Conservation (phyloP, 2,329 filamentous ascomycete genomes). For the Pseudogymnoascus sp. region DNA sequence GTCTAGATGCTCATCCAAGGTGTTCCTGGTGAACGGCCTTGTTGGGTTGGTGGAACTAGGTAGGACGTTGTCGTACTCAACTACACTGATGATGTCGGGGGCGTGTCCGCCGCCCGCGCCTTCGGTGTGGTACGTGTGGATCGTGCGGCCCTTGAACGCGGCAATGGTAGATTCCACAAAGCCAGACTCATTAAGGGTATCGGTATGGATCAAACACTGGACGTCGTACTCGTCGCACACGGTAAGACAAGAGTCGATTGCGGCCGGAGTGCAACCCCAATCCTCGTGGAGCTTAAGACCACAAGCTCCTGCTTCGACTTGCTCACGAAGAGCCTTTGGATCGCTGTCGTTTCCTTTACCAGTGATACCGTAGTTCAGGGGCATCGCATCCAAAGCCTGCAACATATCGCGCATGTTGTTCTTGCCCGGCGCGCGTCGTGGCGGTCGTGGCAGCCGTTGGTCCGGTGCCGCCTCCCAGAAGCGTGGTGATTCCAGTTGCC, state of each 20-base stretch:
- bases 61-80: slow-evolving; percentile 81
- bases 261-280: slow-evolving; percentile 86
- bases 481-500: slow-evolving; percentile 79
- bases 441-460: slow-evolving; percentile 89
- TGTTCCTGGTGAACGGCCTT: slow-evolving; percentile 83
- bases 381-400: slow-evolving; percentile 73
- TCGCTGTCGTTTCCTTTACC: slow-evolving; percentile 88
- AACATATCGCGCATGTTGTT: slow-evolving; percentile 84
- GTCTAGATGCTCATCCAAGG: slow-evolving; percentile 90
- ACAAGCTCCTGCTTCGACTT: slow-evolving; percentile 75
- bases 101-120: slow-evolving; percentile 92
- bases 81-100: slow-evolving; percentile 90
- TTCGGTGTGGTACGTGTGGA: slow-evolving; percentile 96
- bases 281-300: slow-evolving; percentile 95
- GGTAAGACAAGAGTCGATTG: slow-evolving; percentile 77
- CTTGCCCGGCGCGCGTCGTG: slow-evolving; percentile 84
- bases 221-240: slow-evolving; percentile 90
- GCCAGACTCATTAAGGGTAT: slow-evolving; percentile 94
- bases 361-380: slow-evolving; percentile 84
- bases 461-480: slow-evolving; percentile 85
- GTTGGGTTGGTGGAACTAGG: slow-evolving; percentile 91
- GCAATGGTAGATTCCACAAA: slow-evolving; percentile 87
- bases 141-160: slow-evolving; percentile 79
- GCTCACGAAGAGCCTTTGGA: slow-evolving; percentile 64
- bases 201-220: slow-evolving; percentile 90